A percentile compares a stretch with the other conserved stretches of the same genome.
Conservation (phyloP, 768 basidiomycete genomes). For the Mycena albidolilacea region DNA sequence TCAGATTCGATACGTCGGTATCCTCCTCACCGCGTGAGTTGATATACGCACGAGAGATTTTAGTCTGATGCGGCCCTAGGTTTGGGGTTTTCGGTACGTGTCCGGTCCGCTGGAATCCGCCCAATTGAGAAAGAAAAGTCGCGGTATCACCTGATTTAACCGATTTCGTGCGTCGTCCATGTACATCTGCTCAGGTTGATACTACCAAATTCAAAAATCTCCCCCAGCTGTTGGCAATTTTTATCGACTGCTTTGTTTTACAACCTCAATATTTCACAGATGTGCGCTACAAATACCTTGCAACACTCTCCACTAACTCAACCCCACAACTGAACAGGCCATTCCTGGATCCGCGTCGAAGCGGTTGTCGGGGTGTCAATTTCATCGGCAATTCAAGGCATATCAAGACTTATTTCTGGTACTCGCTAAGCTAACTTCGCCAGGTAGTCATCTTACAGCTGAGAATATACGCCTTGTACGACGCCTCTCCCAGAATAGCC, state of each 20-base stretch:
- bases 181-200: neutral
- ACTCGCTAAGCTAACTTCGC: neutral
- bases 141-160: slow-evolving; percentile 15
- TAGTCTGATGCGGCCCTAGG: slow-evolving; percentile 1
- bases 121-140: slow-evolving; percentile 7
- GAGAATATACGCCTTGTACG: slow-evolving; percentile 40
- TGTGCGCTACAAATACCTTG: slow-evolving; percentile 1
- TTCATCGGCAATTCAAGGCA: slow-evolving; percentile 27
- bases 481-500: slow-evolving; percentile 32
- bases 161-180: slow-evolving; percentile 7
- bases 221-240: slow-evolving; percentile 14
- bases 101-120: neutral
- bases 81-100: slow-evolving; percentile 12
- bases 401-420: neutral
- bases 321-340: slow-evolving; percentile 14
- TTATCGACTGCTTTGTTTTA: neutral
- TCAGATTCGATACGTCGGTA: slow-evolving; percentile 31
- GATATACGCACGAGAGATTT: neutral
- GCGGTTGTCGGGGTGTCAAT: slow-evolving; percentile 27
- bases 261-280: slow-evolving; percentile 4
- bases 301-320: neutral
- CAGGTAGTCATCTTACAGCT: slow-evolving; percentile 39
- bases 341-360: slow-evolving; percentile 28
- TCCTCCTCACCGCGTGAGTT: slow-evolving; percentile 25
- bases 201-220: neutral